These are phyloP conservation scores for Linderniella brevidens DNA, from an alignment of 257 asterid species.

Conservation along the genomic window DNA sequence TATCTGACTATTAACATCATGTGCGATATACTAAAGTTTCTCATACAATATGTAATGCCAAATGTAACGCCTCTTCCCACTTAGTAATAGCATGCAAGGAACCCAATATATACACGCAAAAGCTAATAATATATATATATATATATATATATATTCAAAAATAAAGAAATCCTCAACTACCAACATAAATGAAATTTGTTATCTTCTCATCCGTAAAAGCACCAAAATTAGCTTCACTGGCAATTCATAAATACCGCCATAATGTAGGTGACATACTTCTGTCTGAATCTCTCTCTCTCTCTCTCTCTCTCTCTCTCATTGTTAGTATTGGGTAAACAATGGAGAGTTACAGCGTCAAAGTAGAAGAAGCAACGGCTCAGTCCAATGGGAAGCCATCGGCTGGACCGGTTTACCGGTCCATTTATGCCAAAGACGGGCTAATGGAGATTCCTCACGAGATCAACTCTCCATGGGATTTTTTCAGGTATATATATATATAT, in stretches of 20 bases:
- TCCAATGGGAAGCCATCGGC: conserved; percentile 41
- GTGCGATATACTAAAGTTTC: too few relatives aligned
- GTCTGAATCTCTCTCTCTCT: too few relatives aligned
- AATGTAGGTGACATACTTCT: conserved; percentile 13
- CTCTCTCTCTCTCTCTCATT: too few relatives aligned
- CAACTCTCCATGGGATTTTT: conserved; percentile 71
- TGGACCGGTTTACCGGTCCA: conserved; percentile 58
- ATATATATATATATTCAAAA: too few relatives aligned
- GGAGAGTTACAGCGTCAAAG: conserved; percentile 45
- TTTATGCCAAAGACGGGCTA: conserved; percentile 55
- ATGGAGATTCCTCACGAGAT: conserved; percentile 29
- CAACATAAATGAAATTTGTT: conserved; percentile 1
- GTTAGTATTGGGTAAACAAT: not conserved
- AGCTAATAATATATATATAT: too few relatives aligned
- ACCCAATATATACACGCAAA: too few relatives aligned
- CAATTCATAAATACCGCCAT: conserved; percentile 23
- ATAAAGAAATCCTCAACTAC: too few relatives aligned
- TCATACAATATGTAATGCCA: too few relatives aligned
- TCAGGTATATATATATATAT: conserved; percentile 24
- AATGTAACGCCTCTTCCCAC: too few relatives aligned
- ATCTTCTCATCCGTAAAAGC: conserved; percentile 20
- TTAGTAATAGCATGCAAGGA: too few relatives aligned
- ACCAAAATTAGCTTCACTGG: conserved; percentile 12
- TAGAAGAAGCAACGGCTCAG: conserved; percentile 35
- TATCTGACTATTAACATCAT: too few relatives aligned